Evolutionary conservation across 1,284 basidiomycete genomes (phyloP), one percentile per base, ranked within the genome.

Genomic region (Hemileccinum hortonii): DNA sequence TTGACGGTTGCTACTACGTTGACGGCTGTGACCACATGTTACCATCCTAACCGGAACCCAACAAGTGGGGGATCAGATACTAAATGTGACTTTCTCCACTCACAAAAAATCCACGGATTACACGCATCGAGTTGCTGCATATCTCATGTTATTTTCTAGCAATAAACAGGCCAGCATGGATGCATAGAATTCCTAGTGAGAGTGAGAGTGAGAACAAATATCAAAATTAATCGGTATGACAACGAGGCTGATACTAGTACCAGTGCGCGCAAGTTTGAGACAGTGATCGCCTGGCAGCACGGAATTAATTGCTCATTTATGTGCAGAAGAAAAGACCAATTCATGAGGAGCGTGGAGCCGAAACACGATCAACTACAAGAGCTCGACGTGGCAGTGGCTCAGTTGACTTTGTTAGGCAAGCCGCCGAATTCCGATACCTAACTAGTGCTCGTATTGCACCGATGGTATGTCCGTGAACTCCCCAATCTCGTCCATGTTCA

Each of bases 1-100:
- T 65, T 65, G 61, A 37, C 41, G 41, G 48, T 49, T 49, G 41
- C 48, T 32, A 42, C 61, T 53, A 61, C 51, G 50, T 24, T 35
- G 47, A n/a, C 58, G 52, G 63, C 49, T 15, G 61, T 66, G 43
- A 56, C 62, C 47, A n/a, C n/a, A n/a, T 15, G 61, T 66, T 45
- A 56, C 62, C 44, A 63, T 44, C 64, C 49, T 47, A 39, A 18
- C 14, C 30, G 30, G 30, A 32, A 49, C 42, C 29, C 32, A 45
- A 46, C 44, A 48, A 14, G 51, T 29, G 30, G 6, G n/a, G 44
- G 29, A 43, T 49, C 38, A 46, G 45, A 30, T 22, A 30, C 16
- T 14, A 19, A 21, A 44, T 16, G n/a, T 32, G 18, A 45, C 26
- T 22, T 30, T n/a, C 8, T 32, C 36, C 12, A 47, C 44, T 44